Evolutionary conservation across 2,329 filamentous ascomycete species (phyloP), one percentile per base, ranked within the genome.

Genomic region (Trichoderma asperellum): DNA sequence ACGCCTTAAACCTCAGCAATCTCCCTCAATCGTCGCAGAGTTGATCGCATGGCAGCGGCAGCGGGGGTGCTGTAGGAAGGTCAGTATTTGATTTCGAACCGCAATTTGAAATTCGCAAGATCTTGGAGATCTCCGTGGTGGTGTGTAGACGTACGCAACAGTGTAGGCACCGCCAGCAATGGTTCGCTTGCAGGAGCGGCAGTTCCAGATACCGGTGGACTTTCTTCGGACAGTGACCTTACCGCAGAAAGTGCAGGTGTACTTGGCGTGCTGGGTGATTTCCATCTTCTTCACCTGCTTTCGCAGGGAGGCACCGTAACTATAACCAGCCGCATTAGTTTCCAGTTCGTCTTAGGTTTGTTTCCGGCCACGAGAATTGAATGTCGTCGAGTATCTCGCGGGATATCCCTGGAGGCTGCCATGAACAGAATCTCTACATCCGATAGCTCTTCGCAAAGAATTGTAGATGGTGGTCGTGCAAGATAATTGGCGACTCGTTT

Each of bases 241-340:
- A 82, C 95, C 95, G 89, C 94, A 97, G 92, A 98, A 99, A 76
- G 94, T 95, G 91, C 95, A 98, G 82, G 91, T 90, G 82, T 97
- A 98, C 84, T 92, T 92, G 87, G 94, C 93, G 89, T 99, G 96
- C 86, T 98, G 96, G 80, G 93, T 92, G 84, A 98, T 92, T 91
- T 98, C 96, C 92, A 97, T 97, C 92, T 97, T 97, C 93, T 98
- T 98, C 82, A 83, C 81, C 79, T 83, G 94, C 90, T 98, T 98
- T 87, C 94, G 93, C 86, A 98, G 93, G 81, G 96, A 98, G 83
- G 96, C 95, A 94, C 95, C 96, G 86, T 97, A 97, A 89, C 93
- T 95, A 77, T 72, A 73, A 16, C 59, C 55, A 47, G 32, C n/a
- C 37, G 55, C 29, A 43, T 71, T 60, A 71, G 70, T 64, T 59